Percentiles rank a stretch among this genome's conserved stretches.
Evolutionary conservation across 495 filamentous ascomycete species (phyloP).

Genomic region (Neurospora tetrasperma): DNA sequence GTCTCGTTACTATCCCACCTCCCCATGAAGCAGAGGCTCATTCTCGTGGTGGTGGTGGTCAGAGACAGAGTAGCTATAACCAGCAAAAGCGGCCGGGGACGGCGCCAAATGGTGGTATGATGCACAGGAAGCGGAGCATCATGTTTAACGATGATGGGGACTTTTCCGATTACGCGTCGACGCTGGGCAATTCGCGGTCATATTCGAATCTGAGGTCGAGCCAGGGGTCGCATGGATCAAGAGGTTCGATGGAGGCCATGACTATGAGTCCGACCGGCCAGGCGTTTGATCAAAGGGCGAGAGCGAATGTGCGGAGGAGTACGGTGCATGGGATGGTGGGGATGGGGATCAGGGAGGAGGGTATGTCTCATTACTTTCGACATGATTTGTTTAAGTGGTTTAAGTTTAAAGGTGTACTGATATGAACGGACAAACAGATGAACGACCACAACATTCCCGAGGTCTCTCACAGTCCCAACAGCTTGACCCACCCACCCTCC

Average conservation of each 20-base stretch:
- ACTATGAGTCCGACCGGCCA: not conserved
- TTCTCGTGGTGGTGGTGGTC: not conserved
- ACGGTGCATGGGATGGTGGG: constrained; percentile 6
- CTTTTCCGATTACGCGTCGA: not conserved
- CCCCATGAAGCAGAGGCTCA: not conserved
- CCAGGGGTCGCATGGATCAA: not conserved
- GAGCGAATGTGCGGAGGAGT: constrained; percentile 1
- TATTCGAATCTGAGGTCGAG: not conserved
- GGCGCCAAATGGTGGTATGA: not conserved
- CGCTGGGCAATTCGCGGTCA: not conserved
- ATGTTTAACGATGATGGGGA: not conserved
- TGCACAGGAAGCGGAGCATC: not conserved
- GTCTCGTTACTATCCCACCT: not conserved
- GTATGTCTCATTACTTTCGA: not conserved
- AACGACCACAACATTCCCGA: not conserved
- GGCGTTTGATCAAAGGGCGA: not conserved
- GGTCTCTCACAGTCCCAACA: not conserved
- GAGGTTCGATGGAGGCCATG: not conserved
- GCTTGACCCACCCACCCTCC: not conserved
- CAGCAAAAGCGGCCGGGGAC: not conserved
- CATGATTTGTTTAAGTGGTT: no score
- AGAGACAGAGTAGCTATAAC: not conserved
- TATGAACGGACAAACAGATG: not conserved
- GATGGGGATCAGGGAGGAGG: constrained; percentile 7
- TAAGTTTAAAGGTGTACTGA: no score